Evolutionary conservation across 2,329 filamentous ascomycete genomes (phyloP), one percentile per base, ranked within the genome.

Genomic region (Endothia cerciana): DNA sequence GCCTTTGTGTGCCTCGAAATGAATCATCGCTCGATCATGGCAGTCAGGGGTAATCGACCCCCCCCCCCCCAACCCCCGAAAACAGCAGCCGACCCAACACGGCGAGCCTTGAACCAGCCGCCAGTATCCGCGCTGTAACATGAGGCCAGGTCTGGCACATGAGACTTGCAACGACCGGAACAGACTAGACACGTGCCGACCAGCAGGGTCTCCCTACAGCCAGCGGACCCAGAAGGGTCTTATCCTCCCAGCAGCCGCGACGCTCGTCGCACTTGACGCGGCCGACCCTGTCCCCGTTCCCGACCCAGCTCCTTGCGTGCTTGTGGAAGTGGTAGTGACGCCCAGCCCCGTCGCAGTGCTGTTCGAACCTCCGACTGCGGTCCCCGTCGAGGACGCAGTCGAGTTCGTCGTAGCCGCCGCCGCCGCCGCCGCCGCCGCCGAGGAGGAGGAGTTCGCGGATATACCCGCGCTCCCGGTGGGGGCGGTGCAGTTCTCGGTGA

Each of bases 401-500:
- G 65, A 66, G 56, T 64, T 64, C 6, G 25, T 30, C 6, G 30
- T 4, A 3, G 19, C 2, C 40, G 28, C 7, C 11, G n/a, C n/a
- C n/a, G n/a, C n/a, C n/a, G n/a, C n/a, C n/a, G n/a, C n/a, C n/a
- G n/a, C n/a, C n/a, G n/a, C n/a, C n/a, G n/a, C n/a, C n/a, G n/a
- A n/a, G n/a, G n/a, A n/a, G n/a, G 65, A 49, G 15, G 61, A 60
- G n/a, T 43, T 38, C 19, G 60, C 49, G 17, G 61, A 33, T 7
- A 25, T 3, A n/a, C 51, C 56, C 28, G 58, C 36, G 17, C 38
- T 49, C 30, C n/a, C 56, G 4, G 61, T 58, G 5, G 61, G 40
- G n/a, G 10, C 60, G 10, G 65, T 65, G 22, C 65, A 65, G 33
- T 65, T 61, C 25, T 56, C 62, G 6, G 62, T 65, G 58, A 67